Conservation (phyloP, 78 protist genomes). For the Emiliania huxleyi region DNA sequence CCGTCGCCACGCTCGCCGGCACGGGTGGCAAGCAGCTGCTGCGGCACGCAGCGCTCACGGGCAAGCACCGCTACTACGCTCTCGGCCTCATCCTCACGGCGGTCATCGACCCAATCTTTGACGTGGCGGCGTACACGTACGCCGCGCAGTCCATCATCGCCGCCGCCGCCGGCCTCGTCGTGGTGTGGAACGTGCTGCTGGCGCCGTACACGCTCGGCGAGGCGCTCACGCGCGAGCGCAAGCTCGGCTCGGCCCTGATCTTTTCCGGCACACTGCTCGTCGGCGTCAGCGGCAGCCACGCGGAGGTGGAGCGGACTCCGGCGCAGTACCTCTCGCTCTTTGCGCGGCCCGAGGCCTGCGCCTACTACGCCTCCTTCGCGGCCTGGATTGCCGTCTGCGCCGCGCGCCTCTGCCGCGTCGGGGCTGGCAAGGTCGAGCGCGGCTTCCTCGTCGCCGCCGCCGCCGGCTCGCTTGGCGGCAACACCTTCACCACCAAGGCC, state of each 20-base stretch:
- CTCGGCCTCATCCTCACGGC: not conserved
- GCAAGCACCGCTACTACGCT: not conserved
- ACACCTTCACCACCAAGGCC: not conserved
- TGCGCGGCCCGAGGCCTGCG: not conserved
- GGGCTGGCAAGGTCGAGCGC: not conserved
- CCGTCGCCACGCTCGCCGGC: not conserved
- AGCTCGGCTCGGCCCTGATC: not conserved
- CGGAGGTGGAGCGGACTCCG: not conserved
- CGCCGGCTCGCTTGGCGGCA: not conserved
- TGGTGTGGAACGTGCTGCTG: not conserved
- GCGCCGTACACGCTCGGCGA: not conserved
- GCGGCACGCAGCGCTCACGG: not conserved
- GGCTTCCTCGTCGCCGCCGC: not conserved
- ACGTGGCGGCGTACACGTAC: not conserved
- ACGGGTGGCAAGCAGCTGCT: not conserved
- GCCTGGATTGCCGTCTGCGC: not conserved
- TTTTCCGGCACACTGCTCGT: not conserved
- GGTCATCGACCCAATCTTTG: not conserved
- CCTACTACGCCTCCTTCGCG: not conserved
- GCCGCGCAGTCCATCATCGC: not conserved
- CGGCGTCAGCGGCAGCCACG: not conserved
- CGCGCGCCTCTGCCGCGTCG: not conserved
- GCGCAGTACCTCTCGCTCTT: not conserved
- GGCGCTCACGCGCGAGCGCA: not conserved
- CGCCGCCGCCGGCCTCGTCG: not conserved